phyloP scores from a whole-genome alignment of 805 yeast genomes.

The Pichia insulana region DNA sequence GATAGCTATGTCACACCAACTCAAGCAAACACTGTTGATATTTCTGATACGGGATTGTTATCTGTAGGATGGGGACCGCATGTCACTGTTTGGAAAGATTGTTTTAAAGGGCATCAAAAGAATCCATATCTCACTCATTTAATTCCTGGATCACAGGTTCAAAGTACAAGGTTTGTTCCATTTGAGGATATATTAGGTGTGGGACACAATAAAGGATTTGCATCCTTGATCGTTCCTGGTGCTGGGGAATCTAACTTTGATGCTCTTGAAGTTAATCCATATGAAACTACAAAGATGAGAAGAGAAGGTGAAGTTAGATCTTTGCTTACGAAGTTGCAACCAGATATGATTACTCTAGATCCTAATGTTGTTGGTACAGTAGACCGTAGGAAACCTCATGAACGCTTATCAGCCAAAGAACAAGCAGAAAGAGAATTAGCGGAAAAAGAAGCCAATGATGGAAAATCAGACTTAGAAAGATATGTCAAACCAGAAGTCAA shows the following conservation, averaged over 20 bases:
- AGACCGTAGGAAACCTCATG: constrained; percentile 54
- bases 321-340: constrained; percentile 77
- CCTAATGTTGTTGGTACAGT: constrained; percentile 82
- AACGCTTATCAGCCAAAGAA: constrained; percentile 58
- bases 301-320: constrained; percentile 86
- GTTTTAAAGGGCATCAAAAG: constrained; percentile 55
- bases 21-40: constrained; percentile 70
- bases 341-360: constrained; percentile 88
- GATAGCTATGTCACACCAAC: constrained; percentile 71
- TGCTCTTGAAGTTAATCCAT: constrained; percentile 88
- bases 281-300: constrained; percentile 83
- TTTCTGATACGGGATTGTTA: constrained; percentile 81
- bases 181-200: constrained; percentile 93
- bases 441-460: constrained; percentile 27
- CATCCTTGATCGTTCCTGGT: constrained; percentile 90
- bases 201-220: constrained; percentile 71
- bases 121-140: constrained; percentile 91
- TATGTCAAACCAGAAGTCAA: constrained; percentile 59
- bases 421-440: constrained; percentile 33
- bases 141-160: constrained; percentile 67
- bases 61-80: constrained; percentile 96
- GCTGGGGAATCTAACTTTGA: constrained; percentile 97
- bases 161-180: constrained; percentile 70
- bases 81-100: constrained; percentile 89
- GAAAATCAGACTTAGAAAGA: constrained; percentile 41